These are phyloP conservation scores for Lojkania enalia DNA, from an alignment of 2,329 filamentous ascomycete species.

Conservation along the genomic window DNA sequence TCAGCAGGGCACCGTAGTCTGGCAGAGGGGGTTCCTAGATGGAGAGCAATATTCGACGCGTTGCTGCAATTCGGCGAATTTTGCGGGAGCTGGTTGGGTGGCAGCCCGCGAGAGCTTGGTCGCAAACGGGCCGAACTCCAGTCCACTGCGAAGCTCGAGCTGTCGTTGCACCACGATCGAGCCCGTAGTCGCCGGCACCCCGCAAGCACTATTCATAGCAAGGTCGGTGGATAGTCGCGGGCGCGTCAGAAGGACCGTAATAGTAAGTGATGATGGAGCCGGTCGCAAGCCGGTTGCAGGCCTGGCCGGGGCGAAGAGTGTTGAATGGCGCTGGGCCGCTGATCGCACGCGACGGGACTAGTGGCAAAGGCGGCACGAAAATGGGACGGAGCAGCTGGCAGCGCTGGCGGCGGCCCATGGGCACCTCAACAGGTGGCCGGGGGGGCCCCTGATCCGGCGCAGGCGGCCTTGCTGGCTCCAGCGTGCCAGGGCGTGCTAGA, in stretches of 20 bases:
- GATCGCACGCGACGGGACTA: slow-evolving; percentile 16
- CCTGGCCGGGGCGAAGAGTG: background rate
- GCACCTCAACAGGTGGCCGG: too few relatives aligned
- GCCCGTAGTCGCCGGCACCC: slow-evolving; percentile 1
- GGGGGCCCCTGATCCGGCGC: slow-evolving; percentile 11
- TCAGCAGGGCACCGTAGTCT: background rate
- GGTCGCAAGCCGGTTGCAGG: background rate
- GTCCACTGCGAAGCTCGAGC: too few relatives aligned
- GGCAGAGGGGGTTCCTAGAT: slow-evolving; percentile 1
- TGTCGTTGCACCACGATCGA: background rate
- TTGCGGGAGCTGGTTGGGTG: slow-evolving; percentile 3
- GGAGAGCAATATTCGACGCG: slow-evolving; percentile 9
- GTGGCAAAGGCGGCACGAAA: slow-evolving; percentile 32
- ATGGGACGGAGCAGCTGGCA: slow-evolving; percentile 27
- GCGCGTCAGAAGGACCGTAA: slow-evolving; percentile 5
- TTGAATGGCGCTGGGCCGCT: slow-evolving; percentile 9
- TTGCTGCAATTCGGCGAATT: background rate
- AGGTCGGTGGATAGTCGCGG: slow-evolving; percentile 1
- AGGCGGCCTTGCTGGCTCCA: background rate
- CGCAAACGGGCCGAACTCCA: slow-evolving; percentile 22
- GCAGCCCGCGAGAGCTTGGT: slow-evolving; percentile 16
- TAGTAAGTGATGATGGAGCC: background rate
- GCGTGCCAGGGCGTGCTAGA: too few relatives aligned
- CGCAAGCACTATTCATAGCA: slow-evolving; percentile 5
- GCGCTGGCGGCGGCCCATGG: background rate